phyloP scores from a whole-genome alignment of 2,329 filamentous ascomycete genomes.

The Trichophyton benhamiae region DNA sequence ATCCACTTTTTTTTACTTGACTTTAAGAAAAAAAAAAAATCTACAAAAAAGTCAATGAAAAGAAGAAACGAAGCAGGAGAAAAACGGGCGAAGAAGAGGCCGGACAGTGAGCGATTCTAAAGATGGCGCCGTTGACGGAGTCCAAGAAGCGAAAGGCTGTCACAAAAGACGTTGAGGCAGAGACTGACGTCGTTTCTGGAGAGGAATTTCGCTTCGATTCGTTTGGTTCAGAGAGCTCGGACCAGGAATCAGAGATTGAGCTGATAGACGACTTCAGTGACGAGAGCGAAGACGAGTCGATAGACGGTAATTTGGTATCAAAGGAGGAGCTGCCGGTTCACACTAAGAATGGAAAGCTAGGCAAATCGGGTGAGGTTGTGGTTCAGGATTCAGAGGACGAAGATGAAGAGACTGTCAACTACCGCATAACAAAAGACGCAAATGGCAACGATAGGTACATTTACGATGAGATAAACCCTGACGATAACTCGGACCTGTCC shows the following conservation, averaged over 20 bases:
- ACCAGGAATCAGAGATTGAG: constrained; percentile 39
- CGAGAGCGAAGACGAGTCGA: constrained; percentile 27
- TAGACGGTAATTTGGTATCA: constrained; percentile 11
- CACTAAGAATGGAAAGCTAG: constrained; percentile 17
- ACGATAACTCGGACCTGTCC: constrained; percentile 91
- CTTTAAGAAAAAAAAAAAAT: constrained; percentile 1
- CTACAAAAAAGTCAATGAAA: constrained; percentile 1
- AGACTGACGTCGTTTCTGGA: constrained; percentile 41
- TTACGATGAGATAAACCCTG: constrained; percentile 84
- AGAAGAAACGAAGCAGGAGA: not conserved
- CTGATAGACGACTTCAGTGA: constrained; percentile 44
- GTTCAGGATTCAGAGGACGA: not conserved
- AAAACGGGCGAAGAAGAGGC: too few species aligned
- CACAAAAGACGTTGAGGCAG: constrained; percentile 40
- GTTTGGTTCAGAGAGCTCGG: constrained; percentile 31
- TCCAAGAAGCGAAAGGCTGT: constrained; percentile 55
- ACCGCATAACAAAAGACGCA: constrained; percentile 54
- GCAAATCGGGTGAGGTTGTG: not conserved
- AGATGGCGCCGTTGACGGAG: constrained; percentile 27
- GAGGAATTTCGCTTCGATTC: constrained; percentile 43
- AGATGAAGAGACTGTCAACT: not conserved
- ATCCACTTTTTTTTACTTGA: not conserved
- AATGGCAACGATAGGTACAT: constrained; percentile 84
- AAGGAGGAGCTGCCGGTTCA: constrained; percentile 25
- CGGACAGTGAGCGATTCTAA: too few species aligned